Percentiles rank a stretch among this genome's conserved stretches.
These are phyloP conservation scores for Potentilla sterilis DNA, from an alignment of 306 rosid species.

Conservation along the genomic window DNA sequence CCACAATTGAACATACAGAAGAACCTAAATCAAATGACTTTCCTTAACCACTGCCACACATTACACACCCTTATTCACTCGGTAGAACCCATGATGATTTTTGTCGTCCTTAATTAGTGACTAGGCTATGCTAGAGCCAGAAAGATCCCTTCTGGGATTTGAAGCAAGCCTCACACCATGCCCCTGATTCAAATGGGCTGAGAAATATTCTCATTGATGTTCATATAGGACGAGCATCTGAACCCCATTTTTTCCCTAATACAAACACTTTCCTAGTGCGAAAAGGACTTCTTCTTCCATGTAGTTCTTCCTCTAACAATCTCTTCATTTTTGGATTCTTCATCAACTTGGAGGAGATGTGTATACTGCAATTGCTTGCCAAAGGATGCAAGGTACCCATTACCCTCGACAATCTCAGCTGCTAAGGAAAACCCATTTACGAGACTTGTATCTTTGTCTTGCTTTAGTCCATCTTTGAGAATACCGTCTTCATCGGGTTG, in stretches of 20 bases:
- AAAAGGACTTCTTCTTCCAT: slow-evolving; percentile 80
- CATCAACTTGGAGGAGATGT: slow-evolving; percentile 66
- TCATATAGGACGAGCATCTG: slow-evolving; percentile 10
- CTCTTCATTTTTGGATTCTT: slow-evolving; percentile 57
- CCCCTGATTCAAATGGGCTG: not conserved
- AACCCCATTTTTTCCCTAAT: not conserved
- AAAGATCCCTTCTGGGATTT: not conserved
- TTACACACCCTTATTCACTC: slow-evolving; percentile 15
- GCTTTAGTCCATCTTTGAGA: slow-evolving; percentile 38
- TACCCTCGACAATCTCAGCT: slow-evolving; percentile 56
- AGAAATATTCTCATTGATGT: not conserved
- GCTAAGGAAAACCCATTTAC: slow-evolving; percentile 63
- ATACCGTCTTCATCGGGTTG: slow-evolving; percentile 70
- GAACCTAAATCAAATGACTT: not conserved
- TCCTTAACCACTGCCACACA: not conserved
- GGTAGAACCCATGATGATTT: not conserved
- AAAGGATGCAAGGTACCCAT: slow-evolving; percentile 53
- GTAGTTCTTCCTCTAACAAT: slow-evolving; percentile 80
- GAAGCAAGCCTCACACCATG: not conserved
- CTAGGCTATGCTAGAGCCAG: not conserved
- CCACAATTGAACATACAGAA: slow-evolving; percentile 1
- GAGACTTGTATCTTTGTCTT: slow-evolving; percentile 40
- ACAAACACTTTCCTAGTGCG: slow-evolving; percentile 18
- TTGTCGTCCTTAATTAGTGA: not conserved
- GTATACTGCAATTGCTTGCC: slow-evolving; percentile 58